phyloP scores from a whole-genome alignment of 768 basidiomycete genomes.

The Suillus fuscotomentosus region DNA sequence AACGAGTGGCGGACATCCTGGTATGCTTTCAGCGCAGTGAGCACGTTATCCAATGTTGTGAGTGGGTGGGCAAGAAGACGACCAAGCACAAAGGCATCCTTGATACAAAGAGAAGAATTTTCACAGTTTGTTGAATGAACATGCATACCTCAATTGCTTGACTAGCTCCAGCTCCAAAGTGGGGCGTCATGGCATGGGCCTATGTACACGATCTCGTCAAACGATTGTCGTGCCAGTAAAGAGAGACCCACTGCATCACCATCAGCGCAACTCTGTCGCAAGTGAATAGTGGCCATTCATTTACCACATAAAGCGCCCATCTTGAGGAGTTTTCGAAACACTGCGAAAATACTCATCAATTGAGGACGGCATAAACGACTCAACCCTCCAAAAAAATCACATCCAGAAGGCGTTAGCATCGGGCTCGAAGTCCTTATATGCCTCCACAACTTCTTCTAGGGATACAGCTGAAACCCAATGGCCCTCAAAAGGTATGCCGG shows the following conservation, averaged over 20 bases:
- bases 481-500: conserved; percentile 28
- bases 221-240: not conserved
- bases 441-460: conserved; percentile 26
- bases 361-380: not conserved
- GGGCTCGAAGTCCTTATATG: conserved; percentile 33
- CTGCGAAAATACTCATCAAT: conserved; percentile 18
- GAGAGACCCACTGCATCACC: not conserved
- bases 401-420: conserved; percentile 26
- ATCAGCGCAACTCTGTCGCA: conserved; percentile 32
- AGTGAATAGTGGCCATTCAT: conserved; percentile 35
- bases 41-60: not conserved
- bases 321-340: conserved; percentile 32
- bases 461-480: conserved; percentile 24
- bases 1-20: conserved; percentile 19
- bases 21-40: not conserved
- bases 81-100: conserved; percentile 24
- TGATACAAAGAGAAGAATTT: not conserved
- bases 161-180: conserved; percentile 58
- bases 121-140: not conserved
- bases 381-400: not conserved
- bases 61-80: conserved; percentile 23
- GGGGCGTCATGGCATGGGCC: conserved; percentile 49
- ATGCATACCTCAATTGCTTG: conserved; percentile 51
- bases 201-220: not conserved
- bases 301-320: conserved; percentile 44